phyloP scores from a whole-genome alignment of 257 asterid genomes.

The Nicotiana attenuata region DNA sequence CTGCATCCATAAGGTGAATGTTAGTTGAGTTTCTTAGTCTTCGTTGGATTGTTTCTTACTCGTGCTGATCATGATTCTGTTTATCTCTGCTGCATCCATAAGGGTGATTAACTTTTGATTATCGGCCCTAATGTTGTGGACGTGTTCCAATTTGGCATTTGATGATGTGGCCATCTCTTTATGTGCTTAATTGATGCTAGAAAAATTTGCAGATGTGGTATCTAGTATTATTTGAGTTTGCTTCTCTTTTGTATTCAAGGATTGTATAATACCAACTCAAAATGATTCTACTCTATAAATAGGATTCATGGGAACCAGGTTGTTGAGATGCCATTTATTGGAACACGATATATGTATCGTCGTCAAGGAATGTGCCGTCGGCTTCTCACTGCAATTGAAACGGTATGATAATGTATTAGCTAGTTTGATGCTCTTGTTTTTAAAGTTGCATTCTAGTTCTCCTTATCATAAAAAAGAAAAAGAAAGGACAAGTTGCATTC shows the following conservation, averaged over 20 bases:
- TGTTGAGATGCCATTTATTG: slow-evolving; percentile 99
- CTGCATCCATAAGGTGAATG: slow-evolving; percentile 83
- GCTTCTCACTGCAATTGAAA: slow-evolving; percentile 67
- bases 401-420: slow-evolving; percentile 53
- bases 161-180: not conserved
- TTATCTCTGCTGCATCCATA: not conserved
- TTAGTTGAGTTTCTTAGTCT: slow-evolving; percentile 5
- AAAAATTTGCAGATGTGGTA: not conserved
- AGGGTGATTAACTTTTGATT: not conserved
- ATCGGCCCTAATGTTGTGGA: not conserved
- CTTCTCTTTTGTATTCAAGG: not conserved
- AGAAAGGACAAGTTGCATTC: not conserved
- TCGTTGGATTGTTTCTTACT: not conserved
- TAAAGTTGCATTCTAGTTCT: not conserved
- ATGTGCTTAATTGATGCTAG: not conserved
- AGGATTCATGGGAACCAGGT: slow-evolving; percentile 81
- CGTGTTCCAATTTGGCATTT: not conserved
- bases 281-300: slow-evolving; percentile 13
- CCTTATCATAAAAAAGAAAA: not conserved
- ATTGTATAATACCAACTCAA: not conserved
- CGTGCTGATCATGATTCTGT: not conserved
- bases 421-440: slow-evolving; percentile 21
- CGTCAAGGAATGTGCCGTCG: slow-evolving; percentile 92
- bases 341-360: slow-evolving; percentile 67
- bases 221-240: slow-evolving; percentile 1